Evolutionary conservation across 805 yeast species (phyloP).

Genomic region (Candida insectalens): DNA sequence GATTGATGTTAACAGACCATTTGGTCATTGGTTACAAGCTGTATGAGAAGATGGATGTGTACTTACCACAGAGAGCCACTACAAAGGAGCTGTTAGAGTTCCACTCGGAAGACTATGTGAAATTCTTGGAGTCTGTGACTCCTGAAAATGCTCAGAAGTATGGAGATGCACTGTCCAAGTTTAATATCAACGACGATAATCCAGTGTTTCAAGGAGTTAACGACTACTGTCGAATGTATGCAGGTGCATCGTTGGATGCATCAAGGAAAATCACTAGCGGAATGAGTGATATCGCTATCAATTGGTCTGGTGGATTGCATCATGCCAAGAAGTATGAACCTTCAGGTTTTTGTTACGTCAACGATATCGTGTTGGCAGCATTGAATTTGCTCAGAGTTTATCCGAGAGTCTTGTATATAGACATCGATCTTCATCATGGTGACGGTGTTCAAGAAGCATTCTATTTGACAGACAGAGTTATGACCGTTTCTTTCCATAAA

Average conservation of each 20-base stretch:
- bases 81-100: slow-evolving; percentile 69
- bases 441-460: slow-evolving; percentile 98
- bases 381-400: slow-evolving; percentile 78
- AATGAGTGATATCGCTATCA: slow-evolving; percentile 87
- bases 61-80: slow-evolving; percentile 76
- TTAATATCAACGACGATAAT: slow-evolving; percentile 90
- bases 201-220: slow-evolving; percentile 93
- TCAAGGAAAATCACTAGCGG: slow-evolving; percentile 78
- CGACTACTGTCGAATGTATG: slow-evolving; percentile 78
- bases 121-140: slow-evolving; percentile 65
- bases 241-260: slow-evolving; percentile 93
- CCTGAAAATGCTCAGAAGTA: slow-evolving; percentile 62
- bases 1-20: slow-evolving; percentile 90
- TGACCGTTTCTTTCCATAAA: slow-evolving; percentile 95
- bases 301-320: slow-evolving; percentile 95
- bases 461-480: slow-evolving; percentile 87
- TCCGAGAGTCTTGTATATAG: slow-evolving; percentile 87
- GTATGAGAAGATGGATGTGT: slow-evolving; percentile 85
- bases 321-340: slow-evolving; percentile 95
- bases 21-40: slow-evolving; percentile 76
- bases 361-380: slow-evolving; percentile 87
- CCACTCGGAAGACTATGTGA: slow-evolving; percentile 80
- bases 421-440: slow-evolving; percentile 93
- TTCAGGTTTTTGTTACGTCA: slow-evolving; percentile 89
- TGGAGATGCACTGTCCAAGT: slow-evolving; percentile 49